phyloP scores from a whole-genome alignment of 176 grass and related monocot genomes.

The Olyra latifolia region DNA sequence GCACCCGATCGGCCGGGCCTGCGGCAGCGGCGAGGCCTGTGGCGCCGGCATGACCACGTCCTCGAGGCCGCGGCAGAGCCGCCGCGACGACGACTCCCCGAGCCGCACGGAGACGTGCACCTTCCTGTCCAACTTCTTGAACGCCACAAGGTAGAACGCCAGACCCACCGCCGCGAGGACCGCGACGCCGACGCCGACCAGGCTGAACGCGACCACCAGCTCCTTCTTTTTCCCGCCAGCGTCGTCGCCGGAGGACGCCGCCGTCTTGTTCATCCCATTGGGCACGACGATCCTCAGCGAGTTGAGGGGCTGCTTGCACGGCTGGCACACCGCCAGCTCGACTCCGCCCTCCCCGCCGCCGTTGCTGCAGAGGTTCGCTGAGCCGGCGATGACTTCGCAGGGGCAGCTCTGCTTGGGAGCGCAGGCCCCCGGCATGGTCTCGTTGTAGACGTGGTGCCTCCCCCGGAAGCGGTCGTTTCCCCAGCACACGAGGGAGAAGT shows the following conservation, averaged over 20 bases:
- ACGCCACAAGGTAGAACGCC: conserved; percentile 18
- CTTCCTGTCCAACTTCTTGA: conserved; percentile 21
- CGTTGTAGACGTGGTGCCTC: conserved; percentile 38
- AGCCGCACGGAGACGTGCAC: conserved; percentile 24
- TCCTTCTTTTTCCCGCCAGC: background rate
- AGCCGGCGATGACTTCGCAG: conserved; percentile 43
- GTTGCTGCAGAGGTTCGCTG: conserved; percentile 44
- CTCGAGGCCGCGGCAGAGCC: conserved; percentile 21
- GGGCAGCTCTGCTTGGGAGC: background rate
- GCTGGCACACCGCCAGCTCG: conserved; percentile 56
- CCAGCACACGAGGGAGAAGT: conserved; percentile 80
- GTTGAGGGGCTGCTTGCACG: conserved; percentile 31
- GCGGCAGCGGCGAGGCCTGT: background rate
- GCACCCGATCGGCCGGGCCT: conserved; percentile 42
- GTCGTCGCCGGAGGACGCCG: fast-evolving
- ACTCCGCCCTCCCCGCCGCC: conserved; percentile 32
- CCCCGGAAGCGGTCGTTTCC: conserved; percentile 40
- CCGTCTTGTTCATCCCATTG: background rate
- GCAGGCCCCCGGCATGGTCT: conserved; percentile 67
- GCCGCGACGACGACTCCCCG: conserved; percentile 17
- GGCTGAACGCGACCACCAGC: conserved; percentile 7
- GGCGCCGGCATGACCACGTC: conserved; percentile 19
- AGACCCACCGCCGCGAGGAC: conserved; percentile 13
- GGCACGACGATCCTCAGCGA: conserved; percentile 26
- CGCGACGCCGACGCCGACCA: background rate